These are phyloP conservation scores for Solanum neorickii DNA, from an alignment of 257 asterid species.

Conservation along the genomic window DNA sequence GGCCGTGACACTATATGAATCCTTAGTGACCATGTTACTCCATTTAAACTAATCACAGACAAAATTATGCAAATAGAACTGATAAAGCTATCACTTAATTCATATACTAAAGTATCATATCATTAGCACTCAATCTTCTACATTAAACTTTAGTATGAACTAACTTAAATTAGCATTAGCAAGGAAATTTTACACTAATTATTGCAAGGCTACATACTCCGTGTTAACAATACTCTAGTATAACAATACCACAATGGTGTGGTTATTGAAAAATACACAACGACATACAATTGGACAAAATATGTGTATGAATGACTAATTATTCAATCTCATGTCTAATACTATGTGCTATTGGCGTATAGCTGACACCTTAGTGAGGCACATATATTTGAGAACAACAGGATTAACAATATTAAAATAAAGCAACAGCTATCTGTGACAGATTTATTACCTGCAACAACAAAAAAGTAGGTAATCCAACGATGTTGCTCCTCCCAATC, in stretches of 20 bases:
- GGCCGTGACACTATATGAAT: background rate
- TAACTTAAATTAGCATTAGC: background rate
- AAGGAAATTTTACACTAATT: background rate
- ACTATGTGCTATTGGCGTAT: background rate
- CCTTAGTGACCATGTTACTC: background rate
- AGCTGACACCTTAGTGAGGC: background rate
- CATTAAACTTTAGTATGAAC: background rate
- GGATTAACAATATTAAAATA: background rate
- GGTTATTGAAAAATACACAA: background rate
- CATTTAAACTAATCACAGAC: background rate
- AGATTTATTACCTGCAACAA: constrained; percentile 52
- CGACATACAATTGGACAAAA: background rate
- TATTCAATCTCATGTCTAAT: background rate
- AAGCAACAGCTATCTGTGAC: background rate
- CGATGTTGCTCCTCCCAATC: constrained; percentile 82
- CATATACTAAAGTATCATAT: background rate
- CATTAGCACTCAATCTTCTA: background rate
- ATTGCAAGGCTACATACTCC: background rate
- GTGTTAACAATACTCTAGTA: background rate
- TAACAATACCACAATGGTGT: background rate
- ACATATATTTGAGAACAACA: background rate
- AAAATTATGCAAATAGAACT: background rate
- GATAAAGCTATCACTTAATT: background rate
- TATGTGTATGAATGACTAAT: background rate
- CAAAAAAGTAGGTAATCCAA: constrained; percentile 72